Evolutionary conservation across 192 early-diverging fungal species (phyloP), one percentile per base, ranked within the genome.

Genomic region (Podila minutissima): DNA sequence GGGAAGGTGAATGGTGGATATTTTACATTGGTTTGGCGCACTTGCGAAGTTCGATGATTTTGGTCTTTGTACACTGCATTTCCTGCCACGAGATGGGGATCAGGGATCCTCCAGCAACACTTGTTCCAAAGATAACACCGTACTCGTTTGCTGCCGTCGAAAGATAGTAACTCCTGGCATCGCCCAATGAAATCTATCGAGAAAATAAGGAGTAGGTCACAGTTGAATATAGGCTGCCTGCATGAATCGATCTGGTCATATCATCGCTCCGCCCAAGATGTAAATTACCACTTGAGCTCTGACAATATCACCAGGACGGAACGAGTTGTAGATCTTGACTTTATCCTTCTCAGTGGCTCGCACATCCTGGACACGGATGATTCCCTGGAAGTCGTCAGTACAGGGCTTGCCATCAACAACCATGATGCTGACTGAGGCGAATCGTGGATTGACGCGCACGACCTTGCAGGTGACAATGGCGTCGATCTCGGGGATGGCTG

Each of bases 41-140:
- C 84, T 99, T 99, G 65, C 98, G 87, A 69, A 89, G 91, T 69
- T 98, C 98, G 31, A 96, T 86, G 0, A 82, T 78, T 55, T 91
- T 89, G 4, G 97, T 97, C 76, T 93, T 94, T 20, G 98, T 93
- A 75, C 97, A 97, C 61, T 98, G 91, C 98, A 99, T 99, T 69
- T 98, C 90, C 82, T 98, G 93, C 98, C 98, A 99, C 50, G 95
- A 96, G 38, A 98, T 90, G 6, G 98, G 98, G 35, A 98, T 87
- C 94, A 98, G 94, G 2, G 95, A 84, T 61, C 74, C 83, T 75
- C 92, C 96, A 51, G 92, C 93, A 7, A 89, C 83, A 83, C 95
- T 97, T 62, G 92, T 93, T 8, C 95, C 96, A 82, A 97, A 95
- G 53, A 98, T 92, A 0, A 98, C 98, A 13, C 98, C 98, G 49